Base-by-base conservation (phyloP, 2,329 filamentous ascomycete genomes). In the Fusarium sp. region DNA sequence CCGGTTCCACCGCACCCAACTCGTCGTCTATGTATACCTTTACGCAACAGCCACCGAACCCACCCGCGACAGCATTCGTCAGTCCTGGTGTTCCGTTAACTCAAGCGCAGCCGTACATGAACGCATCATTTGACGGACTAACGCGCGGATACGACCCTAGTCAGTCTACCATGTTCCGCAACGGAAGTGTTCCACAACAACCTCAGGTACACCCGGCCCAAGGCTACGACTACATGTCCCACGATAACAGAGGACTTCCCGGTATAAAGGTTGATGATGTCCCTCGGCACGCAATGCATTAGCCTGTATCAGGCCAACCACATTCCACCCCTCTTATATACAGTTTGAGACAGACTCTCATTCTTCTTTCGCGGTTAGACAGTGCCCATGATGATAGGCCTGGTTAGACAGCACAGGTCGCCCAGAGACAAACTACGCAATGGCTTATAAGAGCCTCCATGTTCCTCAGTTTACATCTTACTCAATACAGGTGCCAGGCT, bases 1-100 rank as follows among this genome's bases (percentile, higher is more conserved):
- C 81, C 22, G 75, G 75, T 15, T 82, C 83, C 5, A 77, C 79
- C 1, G 77, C 80, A 0, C 75, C 83, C 0, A 79, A 74, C 35
- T 79, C 79, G 4, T 74, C 82, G 1, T 67, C 82, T 1, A 75
- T 86, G 63, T 87, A 86, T 65, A 72, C 82, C 2, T 85, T 83
- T 51, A 77, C 80, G 15, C 72, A 79, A 8, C 80, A 84, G 52
- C 79, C 79, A 22, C 64, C 76, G 6, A 73, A 75, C 13, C 51
- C 76, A 15, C 65, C 76, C 32, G 68, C 75, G 32, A 56, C 76
- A 2, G 67, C 77, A 1, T 80, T 78, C 60, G 74, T 77, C 20
- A 73, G 68, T 33, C 71, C 76, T 3, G 52, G 64, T 1, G 78
- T 81, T 11, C 65, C 76, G 17, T 72, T 80, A 56, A 75, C 71